Conservation (phyloP, 768 basidiomycete species). For the Phanerochaete carnosa region DNA sequence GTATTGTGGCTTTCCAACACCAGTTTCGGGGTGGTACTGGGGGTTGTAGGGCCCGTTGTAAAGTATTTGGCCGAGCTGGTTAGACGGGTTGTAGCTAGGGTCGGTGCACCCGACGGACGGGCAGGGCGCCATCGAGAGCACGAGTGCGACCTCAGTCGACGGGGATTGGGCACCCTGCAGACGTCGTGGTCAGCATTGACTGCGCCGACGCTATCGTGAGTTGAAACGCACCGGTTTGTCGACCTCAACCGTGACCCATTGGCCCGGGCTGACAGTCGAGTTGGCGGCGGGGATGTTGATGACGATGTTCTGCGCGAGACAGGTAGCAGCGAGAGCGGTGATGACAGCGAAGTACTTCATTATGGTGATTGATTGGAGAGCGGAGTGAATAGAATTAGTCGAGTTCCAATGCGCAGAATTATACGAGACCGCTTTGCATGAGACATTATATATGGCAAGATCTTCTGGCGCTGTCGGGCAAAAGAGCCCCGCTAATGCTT, state of each 20-base stretch:
- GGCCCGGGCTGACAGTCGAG: slow-evolving; percentile 22
- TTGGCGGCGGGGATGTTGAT: slow-evolving; percentile 27
- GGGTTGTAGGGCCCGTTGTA: slow-evolving; percentile 29
- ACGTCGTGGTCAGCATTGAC: background rate
- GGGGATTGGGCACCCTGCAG: slow-evolving; percentile 26
- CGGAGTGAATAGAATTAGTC: background rate
- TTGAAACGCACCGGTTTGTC: slow-evolving; percentile 28
- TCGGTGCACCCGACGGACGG: slow-evolving; percentile 13
- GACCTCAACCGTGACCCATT: slow-evolving; percentile 31
- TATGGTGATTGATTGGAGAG: background rate
- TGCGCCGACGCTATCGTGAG: background rate
- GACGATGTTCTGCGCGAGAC: slow-evolving; percentile 28
- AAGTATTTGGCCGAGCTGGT: slow-evolving; percentile 26
- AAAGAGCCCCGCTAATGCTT: no score
- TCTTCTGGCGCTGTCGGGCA: no score
- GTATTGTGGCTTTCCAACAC: slow-evolving; percentile 16
- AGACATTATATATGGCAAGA: no score
- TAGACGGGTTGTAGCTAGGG: slow-evolving; percentile 16
- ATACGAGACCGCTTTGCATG: no score
- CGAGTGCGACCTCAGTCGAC: slow-evolving; percentile 32
- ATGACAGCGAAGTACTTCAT: slow-evolving; percentile 19
- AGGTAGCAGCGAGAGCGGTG: slow-evolving; percentile 16
- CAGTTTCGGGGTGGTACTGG: slow-evolving; percentile 13
- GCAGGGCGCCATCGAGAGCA: slow-evolving; percentile 30
- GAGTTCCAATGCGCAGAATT: no score